phyloP scores from a whole-genome alignment of 768 basidiomycete species.

The Mycena crocata region DNA sequence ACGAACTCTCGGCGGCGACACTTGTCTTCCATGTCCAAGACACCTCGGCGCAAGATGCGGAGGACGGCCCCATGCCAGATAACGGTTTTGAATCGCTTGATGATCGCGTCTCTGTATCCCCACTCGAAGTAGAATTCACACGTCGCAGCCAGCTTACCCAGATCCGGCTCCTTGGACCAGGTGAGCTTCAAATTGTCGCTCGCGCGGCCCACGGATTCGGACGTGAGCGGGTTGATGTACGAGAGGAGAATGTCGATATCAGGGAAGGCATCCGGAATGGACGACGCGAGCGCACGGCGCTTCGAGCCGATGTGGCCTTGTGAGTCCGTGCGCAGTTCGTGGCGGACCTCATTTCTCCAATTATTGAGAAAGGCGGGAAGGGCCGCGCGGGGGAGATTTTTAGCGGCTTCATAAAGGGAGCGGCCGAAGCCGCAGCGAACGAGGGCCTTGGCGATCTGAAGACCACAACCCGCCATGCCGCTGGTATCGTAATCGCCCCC shows the following conservation, averaged over 20 bases:
- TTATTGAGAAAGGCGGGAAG: slow-evolving; percentile 65
- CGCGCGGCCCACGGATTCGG: slow-evolving; percentile 64
- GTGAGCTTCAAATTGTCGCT: slow-evolving; percentile 51
- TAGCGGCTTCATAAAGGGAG: slow-evolving; percentile 69
- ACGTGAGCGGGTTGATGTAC: slow-evolving; percentile 84
- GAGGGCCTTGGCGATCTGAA: slow-evolving; percentile 78
- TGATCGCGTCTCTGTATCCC: slow-evolving; percentile 86
- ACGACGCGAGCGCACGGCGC: slow-evolving; percentile 69
- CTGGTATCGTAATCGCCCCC: slow-evolving; percentile 91
- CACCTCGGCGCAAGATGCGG: slow-evolving; percentile 75
- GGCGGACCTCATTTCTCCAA: slow-evolving; percentile 73
- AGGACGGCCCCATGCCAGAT: slow-evolving; percentile 84
- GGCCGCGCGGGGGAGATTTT: slow-evolving; percentile 54
- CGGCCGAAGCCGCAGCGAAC: slow-evolving; percentile 88
- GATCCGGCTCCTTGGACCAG: slow-evolving; percentile 71
- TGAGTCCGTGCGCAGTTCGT: slow-evolving; percentile 78
- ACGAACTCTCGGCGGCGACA: background rate
- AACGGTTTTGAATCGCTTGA: slow-evolving; percentile 85
- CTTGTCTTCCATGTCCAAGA: slow-evolving; percentile 59
- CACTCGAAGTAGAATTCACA: slow-evolving; percentile 95
- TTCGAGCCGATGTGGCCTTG: slow-evolving; percentile 73
- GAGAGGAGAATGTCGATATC: slow-evolving; percentile 78
- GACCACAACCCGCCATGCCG: slow-evolving; percentile 76
- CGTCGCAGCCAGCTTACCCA: slow-evolving; percentile 76
- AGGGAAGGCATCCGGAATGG: slow-evolving; percentile 77